phyloP scores from a whole-genome alignment of 73 alveolate species.

The Tetrahymena malaccensis region DNA sequence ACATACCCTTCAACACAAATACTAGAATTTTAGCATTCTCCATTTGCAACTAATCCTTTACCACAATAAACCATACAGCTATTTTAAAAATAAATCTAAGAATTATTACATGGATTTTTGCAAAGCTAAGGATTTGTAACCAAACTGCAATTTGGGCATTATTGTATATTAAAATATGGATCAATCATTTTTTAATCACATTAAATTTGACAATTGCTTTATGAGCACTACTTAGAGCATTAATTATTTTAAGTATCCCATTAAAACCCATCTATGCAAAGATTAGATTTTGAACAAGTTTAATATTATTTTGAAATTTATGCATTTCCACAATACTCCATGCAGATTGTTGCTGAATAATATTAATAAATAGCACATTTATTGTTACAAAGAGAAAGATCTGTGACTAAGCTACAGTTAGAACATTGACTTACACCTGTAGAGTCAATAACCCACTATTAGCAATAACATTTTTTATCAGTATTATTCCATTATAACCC shows the following conservation, averaged over 20 bases:
- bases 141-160: background rate
- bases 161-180: no score
- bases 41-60: no score
- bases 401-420: background rate
- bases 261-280: background rate
- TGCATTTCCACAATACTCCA: background rate
- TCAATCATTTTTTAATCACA: no score
- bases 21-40: no score
- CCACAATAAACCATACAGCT: no score
- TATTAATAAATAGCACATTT: background rate
- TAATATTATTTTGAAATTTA: background rate
- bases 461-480: background rate
- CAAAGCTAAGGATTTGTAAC: background rate
- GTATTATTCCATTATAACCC: background rate
- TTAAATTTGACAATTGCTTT: no score
- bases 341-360: background rate
- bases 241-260: background rate
- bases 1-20: no score
- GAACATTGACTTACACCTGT: background rate
- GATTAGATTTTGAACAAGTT: background rate
- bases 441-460: no score
- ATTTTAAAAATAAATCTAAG: no score
- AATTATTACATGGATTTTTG: no score
- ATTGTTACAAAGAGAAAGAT: background rate
- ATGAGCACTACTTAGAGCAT: no score